Evolutionary conservation across 139 green algal species (phyloP).

Genomic region (Tetraselmis chui): DNA sequence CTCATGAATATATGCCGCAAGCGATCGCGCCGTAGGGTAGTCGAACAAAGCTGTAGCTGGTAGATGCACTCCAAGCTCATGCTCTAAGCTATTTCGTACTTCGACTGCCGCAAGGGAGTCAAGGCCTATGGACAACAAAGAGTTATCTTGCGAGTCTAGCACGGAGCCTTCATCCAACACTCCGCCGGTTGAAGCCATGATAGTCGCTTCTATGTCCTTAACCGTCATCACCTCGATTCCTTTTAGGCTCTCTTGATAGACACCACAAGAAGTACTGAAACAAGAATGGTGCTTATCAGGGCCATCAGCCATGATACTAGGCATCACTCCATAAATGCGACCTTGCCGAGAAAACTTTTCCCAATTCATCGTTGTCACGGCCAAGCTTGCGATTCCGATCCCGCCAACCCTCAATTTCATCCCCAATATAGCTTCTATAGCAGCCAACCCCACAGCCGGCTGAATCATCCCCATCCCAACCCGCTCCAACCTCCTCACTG

Average conservation of each 20-base stretch:
- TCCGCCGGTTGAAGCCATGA: too few relatives aligned
- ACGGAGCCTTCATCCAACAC: too few relatives aligned
- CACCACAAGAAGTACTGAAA: neutral
- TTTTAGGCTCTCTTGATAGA: neutral
- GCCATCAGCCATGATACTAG: neutral
- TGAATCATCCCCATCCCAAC: constrained; percentile 56
- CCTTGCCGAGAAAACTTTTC: neutral
- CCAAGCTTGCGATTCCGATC: neutral
- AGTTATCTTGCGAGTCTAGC: too few relatives aligned
- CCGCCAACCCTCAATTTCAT: neutral
- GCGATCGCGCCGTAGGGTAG: constrained; percentile 37
- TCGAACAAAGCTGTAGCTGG: constrained; percentile 63
- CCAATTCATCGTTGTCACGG: neutral
- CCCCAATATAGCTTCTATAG: constrained; percentile 24
- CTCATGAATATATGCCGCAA: neutral
- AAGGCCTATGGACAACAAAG: neutral
- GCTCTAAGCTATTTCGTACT: neutral
- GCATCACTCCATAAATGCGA: neutral
- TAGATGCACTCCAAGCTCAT: constrained; percentile 37
- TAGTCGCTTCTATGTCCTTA: too few relatives aligned
- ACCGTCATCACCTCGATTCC: too few relatives aligned
- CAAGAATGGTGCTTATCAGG: neutral
- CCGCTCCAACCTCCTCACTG: constrained; percentile 37
- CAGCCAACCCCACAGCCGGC: constrained; percentile 41
- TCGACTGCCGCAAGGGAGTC: neutral